These are phyloP conservation scores for Trichosanthes cucumerina DNA, from an alignment of 306 rosid species.

Conservation along the genomic window DNA sequence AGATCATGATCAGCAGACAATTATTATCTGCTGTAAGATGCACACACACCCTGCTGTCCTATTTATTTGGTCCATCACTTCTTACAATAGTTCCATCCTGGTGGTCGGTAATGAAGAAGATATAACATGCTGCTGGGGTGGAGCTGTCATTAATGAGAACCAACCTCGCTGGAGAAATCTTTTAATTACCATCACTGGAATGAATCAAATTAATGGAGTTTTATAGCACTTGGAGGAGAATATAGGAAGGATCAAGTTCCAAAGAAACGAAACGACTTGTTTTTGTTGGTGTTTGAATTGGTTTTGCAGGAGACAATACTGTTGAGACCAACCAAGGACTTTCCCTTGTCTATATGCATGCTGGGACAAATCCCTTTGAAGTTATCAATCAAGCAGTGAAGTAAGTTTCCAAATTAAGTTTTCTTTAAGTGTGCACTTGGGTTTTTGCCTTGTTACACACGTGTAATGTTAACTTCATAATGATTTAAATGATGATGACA, in stretches of 20 bases:
- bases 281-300: constrained; percentile 59
- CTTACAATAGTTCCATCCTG: constrained; percentile 26
- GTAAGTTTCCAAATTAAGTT: constrained; percentile 31
- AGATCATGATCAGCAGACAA: constrained; percentile 26
- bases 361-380: constrained; percentile 91
- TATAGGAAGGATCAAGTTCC: constrained; percentile 30
- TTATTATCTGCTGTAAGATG: constrained; percentile 25
- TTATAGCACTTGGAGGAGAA: constrained; percentile 38
- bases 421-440: neutral
- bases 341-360: constrained; percentile 78
- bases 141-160: constrained; percentile 33
- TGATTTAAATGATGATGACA: constrained; percentile 15
- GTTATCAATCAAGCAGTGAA: constrained; percentile 76
- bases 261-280: constrained; percentile 31
- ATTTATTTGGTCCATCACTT: constrained; percentile 30
- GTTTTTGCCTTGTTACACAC: neutral
- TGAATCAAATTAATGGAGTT: constrained; percentile 46
- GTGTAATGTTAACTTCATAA: neutral
- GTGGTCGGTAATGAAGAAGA: constrained; percentile 29
- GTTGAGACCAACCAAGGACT: constrained; percentile 86
- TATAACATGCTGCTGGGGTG: constrained; percentile 30
- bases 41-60: constrained; percentile 18
- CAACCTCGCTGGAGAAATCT: constrained; percentile 38
- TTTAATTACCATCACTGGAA: constrained; percentile 26
- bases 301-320: constrained; percentile 80